A percentile compares a stretch with the other conserved stretches of the same genome.
phyloP scores from a whole-genome alignment of 2,329 filamentous ascomycete species.

The Trichophyton simii region DNA sequence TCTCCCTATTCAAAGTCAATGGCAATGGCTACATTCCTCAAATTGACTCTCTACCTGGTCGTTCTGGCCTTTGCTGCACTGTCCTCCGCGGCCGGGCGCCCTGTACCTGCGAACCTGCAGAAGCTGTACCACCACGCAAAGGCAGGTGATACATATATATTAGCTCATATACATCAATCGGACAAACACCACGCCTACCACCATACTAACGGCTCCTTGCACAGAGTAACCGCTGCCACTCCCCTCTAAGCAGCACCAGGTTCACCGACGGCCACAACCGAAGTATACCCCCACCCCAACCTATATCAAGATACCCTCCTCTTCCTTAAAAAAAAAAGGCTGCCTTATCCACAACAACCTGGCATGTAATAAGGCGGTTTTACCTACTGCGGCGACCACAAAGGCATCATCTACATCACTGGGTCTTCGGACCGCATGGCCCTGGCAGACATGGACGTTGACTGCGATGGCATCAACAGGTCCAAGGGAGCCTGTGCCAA shows the following conservation, averaged over 20 bases:
- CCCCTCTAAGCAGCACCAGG: background rate
- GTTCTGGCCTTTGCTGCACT: background rate
- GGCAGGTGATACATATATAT: background rate
- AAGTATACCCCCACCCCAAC: background rate
- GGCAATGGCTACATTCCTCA: background rate
- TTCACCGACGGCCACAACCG: background rate
- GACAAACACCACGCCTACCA: background rate
- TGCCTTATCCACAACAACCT: no score
- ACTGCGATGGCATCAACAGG: constrained; percentile 12
- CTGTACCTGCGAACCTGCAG: constrained; percentile 11
- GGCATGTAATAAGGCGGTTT: no score
- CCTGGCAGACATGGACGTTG: constrained; percentile 13
- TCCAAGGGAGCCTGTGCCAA: background rate
- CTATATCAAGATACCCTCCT: background rate
- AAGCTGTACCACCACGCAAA: constrained; percentile 12
- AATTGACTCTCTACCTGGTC: background rate
- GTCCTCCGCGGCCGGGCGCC: background rate
- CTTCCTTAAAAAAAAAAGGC: no score
- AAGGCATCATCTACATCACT: constrained; percentile 9
- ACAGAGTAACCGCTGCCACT: background rate
- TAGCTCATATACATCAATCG: no score
- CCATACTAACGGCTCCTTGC: background rate
- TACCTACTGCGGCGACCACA: constrained; percentile 9
- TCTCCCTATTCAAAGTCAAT: no score
- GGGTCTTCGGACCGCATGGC: constrained; percentile 8